Conservation (phyloP, 768 basidiomycete genomes). For the Psilocybe azurescens region DNA sequence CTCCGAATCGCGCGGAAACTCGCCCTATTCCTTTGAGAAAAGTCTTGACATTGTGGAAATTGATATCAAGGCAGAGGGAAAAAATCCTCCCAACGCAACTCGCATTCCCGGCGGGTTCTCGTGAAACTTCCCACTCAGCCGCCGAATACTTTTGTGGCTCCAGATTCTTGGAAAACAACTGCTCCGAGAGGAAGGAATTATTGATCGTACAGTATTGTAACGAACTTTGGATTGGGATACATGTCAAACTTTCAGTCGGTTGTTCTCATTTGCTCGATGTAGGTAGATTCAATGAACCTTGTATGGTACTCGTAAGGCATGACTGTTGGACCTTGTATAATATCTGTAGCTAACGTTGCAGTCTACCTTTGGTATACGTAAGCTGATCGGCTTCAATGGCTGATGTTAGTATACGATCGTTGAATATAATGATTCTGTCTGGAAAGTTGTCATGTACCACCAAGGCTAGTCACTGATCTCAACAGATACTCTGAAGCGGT, state of each 20-base stretch:
- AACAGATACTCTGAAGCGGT: too few relatives aligned
- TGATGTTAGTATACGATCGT: neutral
- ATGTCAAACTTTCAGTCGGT: neutral
- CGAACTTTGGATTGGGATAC: neutral
- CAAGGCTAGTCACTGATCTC: too few relatives aligned
- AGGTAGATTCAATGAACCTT: neutral
- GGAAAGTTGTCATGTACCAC: too few relatives aligned
- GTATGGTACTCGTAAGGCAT: neutral
- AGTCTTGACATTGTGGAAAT: conserved; percentile 9
- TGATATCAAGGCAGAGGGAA: neutral
- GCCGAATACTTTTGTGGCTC: conserved; percentile 20
- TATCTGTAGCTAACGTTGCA: neutral
- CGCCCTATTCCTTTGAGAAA: conserved; percentile 5
- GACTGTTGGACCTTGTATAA: neutral
- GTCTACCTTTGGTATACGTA: too few relatives aligned
- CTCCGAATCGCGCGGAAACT: neutral
- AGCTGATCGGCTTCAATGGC: neutral
- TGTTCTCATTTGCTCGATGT: neutral
- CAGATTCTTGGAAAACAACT: conserved; percentile 24
- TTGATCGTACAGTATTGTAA: neutral
- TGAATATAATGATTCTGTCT: neutral
- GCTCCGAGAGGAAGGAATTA: conserved; percentile 14
- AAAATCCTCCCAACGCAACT: neutral
- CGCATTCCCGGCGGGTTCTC: neutral
- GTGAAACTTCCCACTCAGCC: conserved; percentile 19